These are phyloP conservation scores for Colletotrichum godetiae DNA, from an alignment of 2,329 filamentous ascomycete genomes.

Conservation along the genomic window DNA sequence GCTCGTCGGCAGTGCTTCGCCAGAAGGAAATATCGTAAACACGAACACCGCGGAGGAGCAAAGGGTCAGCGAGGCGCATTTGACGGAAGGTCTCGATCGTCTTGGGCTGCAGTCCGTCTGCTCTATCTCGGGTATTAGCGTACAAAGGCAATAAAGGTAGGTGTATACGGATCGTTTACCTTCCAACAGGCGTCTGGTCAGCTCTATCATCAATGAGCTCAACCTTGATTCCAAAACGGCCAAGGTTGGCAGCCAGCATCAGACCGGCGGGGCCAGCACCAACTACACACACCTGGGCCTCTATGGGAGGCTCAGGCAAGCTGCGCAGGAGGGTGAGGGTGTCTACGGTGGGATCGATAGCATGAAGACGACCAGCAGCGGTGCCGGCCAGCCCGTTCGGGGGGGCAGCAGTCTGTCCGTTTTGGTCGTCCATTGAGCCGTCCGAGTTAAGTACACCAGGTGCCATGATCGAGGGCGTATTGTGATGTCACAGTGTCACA, in stretches of 20 bases:
- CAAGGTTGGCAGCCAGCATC: slow-evolving; percentile 67
- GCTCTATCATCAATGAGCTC: slow-evolving; percentile 76
- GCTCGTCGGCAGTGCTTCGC: slow-evolving; percentile 63
- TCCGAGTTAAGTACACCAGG: slow-evolving; percentile 48
- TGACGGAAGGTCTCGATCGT: slow-evolving; percentile 82
- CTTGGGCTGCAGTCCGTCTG: slow-evolving; percentile 81
- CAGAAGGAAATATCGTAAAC: slow-evolving; percentile 83
- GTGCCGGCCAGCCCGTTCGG: background rate
- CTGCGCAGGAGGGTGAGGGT: slow-evolving; percentile 61
- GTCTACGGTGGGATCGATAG: slow-evolving; percentile 52
- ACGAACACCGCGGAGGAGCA: slow-evolving; percentile 74
- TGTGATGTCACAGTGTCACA: slow-evolving; percentile 26
- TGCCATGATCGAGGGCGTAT: slow-evolving; percentile 43
- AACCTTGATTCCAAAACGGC: slow-evolving; percentile 73
- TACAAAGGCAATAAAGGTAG: background rate
- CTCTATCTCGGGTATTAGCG: slow-evolving; percentile 50
- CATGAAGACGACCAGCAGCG: slow-evolving; percentile 41
- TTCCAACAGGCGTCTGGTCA: slow-evolving; percentile 74
- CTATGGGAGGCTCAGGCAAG: slow-evolving; percentile 57
- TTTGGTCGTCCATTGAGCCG: slow-evolving; percentile 47
- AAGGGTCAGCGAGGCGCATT: slow-evolving; percentile 76
- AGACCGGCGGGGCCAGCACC: slow-evolving; percentile 67
- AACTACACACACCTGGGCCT: slow-evolving; percentile 63
- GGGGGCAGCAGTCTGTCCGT: slow-evolving; percentile 34
- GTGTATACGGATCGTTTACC: slow-evolving; percentile 44